A percentile compares a stretch with the other conserved stretches of the same genome.
Evolutionary conservation across 345 rosid species (phyloP).

Genomic region (Angophora floribunda): DNA sequence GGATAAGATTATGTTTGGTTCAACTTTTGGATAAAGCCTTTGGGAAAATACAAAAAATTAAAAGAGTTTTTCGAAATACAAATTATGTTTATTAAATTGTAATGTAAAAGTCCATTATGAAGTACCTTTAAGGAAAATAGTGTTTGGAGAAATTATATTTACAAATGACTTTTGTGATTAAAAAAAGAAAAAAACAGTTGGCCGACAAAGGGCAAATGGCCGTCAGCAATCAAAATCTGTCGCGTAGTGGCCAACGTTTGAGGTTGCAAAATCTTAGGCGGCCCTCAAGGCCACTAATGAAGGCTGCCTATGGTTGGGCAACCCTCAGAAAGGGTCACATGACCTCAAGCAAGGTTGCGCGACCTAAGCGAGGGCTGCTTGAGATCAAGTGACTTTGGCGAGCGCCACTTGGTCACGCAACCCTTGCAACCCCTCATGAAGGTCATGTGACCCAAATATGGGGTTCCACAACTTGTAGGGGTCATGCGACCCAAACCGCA

Average conservation of each 20-base stretch:
- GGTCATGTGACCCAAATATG: too few species aligned
- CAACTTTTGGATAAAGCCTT: background rate
- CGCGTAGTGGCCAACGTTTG: background rate
- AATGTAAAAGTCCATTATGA: background rate
- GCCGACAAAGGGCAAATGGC: background rate
- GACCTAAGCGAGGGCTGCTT: too few species aligned
- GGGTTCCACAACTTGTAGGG: too few species aligned
- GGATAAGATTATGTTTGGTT: background rate
- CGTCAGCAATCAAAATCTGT: background rate
- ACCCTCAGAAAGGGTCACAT: fast-evolving
- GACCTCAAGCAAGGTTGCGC: too few species aligned
- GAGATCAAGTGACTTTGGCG: too few species aligned
- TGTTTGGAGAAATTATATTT: too few species aligned
- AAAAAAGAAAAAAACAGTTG: background rate
- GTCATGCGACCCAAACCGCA: too few species aligned
- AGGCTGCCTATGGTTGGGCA: fast-evolving
- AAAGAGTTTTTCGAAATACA: too few species aligned
- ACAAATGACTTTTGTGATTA: background rate
- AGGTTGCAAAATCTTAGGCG: fast-evolving
- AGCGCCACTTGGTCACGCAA: background rate
- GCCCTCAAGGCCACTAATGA: fast-evolving
- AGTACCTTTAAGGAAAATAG: too few species aligned
- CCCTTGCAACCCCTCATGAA: fast-evolving
- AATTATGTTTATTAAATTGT: too few species aligned
- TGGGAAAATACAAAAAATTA: too few species aligned